phyloP scores from a whole-genome alignment of 805 yeast species.

The Isabelozyma pseudorhagii region DNA sequence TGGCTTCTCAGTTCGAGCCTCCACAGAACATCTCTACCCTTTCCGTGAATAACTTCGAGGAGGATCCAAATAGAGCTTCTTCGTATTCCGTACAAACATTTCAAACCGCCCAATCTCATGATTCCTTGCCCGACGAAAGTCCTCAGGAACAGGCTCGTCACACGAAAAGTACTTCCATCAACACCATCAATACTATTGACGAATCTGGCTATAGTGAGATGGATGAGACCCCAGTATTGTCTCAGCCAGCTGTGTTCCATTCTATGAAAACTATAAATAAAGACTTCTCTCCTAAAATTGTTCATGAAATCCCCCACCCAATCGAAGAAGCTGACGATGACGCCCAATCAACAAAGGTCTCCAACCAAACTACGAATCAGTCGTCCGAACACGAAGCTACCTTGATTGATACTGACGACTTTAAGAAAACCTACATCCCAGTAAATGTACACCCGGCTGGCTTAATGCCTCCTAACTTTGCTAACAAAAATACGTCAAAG shows the following conservation, averaged over 20 bases:
- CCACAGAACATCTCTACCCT: slow-evolving; percentile 1
- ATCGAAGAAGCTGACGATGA: slow-evolving; percentile 1
- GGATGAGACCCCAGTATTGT: slow-evolving; percentile 22
- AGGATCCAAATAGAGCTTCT: slow-evolving; percentile 2
- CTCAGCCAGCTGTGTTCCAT: slow-evolving; percentile 22
- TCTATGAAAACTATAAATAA: slow-evolving; percentile 12
- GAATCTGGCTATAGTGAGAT: slow-evolving; percentile 15
- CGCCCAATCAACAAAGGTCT: slow-evolving; percentile 2
- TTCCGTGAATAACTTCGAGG: slow-evolving; percentile 1
- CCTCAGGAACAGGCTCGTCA: slow-evolving; percentile 1
- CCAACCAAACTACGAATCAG: slow-evolving; percentile 1
- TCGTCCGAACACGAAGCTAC: slow-evolving; percentile 21
- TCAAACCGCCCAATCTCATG: slow-evolving; percentile 22
- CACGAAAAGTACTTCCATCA: slow-evolving; percentile 9
- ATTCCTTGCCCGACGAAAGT: slow-evolving; percentile 1
- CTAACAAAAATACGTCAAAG: background rate
- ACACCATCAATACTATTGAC: slow-evolving; percentile 10
- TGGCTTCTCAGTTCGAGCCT: background rate
- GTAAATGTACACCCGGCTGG: background rate
- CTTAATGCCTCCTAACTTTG: background rate
- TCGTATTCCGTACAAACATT: slow-evolving; percentile 21
- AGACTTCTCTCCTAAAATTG: slow-evolving; percentile 8
- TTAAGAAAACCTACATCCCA: background rate
- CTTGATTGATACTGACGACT: slow-evolving; percentile 15
- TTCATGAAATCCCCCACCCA: slow-evolving; percentile 2